Evolutionary conservation across 2,329 filamentous ascomycete genomes (phyloP), one percentile per base, ranked within the genome.

Genomic region (Ascochyta viciae-villosae): DNA sequence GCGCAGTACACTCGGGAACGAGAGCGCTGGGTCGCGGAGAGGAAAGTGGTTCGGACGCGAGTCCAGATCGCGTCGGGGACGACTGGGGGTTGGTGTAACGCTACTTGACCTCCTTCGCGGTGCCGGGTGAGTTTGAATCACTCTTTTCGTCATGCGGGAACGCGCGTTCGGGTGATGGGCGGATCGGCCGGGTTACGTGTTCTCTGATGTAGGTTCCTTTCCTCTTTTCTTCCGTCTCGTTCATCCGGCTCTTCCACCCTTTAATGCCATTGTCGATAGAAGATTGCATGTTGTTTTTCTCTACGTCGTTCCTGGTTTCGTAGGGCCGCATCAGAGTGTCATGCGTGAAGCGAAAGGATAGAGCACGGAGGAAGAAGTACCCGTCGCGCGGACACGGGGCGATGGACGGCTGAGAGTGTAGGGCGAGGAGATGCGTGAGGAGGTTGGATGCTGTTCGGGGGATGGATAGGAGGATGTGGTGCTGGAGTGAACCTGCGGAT

Each of bases 381-480:
- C 67, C 67, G 31, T 67, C 60, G 6, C 49, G 52, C 0, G 61
- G 46, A 31, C 63, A 61, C 0, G 50, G 44, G 16, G 56, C 29
- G 16, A 69, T 33, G 10, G 46, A 48, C 6, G 51, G 54, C 29
- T 71, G 65, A 12, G 48, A 34, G 13, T 58, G 54, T 22, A 69
- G 63, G 10, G 64, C 61, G 26, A 71, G 59, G 10, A 71, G 54
- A 22, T 61, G 57, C n/a, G 57, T 57, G 2, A 71, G 37, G 4
- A 71, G 60, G 37, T 66, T 61, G 1, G 66, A 69, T 6, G 62
- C 60, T 24, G 66, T 69, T n/a, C 67, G 63, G 0, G 66, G 67
- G 13, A 64, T 60, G 15, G 63, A 65, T 35, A 69, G 56, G 24
- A 67, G 41, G 29, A 66, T 54, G 38, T 65, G 63, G 45, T 65